A percentile compares a stretch with the other conserved stretches of the same genome.
Evolutionary conservation across 208 protist species (phyloP).

Genomic region (Trypanosoma congolense): DNA sequence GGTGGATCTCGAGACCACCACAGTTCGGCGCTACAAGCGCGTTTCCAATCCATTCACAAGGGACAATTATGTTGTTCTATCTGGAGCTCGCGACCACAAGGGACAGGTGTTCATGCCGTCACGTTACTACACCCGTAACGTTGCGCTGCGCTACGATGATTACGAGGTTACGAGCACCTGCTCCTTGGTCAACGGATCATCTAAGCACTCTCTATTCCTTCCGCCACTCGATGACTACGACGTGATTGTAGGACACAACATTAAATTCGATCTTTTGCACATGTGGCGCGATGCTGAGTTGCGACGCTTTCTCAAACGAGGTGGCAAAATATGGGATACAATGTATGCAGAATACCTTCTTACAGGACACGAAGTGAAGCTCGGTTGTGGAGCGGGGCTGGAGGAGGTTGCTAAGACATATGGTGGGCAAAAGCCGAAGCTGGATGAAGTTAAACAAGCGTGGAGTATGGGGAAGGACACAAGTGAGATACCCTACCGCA

Average conservation of each 20-base stretch:
- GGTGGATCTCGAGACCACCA: constrained; percentile 89
- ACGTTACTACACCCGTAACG: constrained; percentile 77
- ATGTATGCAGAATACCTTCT: constrained; percentile 93
- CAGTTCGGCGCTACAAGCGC: constrained; percentile 83
- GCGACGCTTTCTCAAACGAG: constrained; percentile 72
- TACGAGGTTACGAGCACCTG: constrained; percentile 46
- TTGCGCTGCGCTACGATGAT: constrained; percentile 80
- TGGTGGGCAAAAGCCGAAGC: constrained; percentile 82
- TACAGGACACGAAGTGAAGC: constrained; percentile 81
- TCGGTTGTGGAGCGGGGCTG: constrained; percentile 76
- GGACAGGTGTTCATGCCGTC: constrained; percentile 84
- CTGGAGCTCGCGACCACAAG: constrained; percentile 82
- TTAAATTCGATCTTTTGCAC: constrained; percentile 92
- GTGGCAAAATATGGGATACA: constrained; percentile 90
- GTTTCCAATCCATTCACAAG: constrained; percentile 87
- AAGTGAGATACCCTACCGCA: constrained; percentile 81
- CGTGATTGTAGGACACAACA: constrained; percentile 90
- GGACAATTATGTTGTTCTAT: constrained; percentile 88
- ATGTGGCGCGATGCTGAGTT: constrained; percentile 84
- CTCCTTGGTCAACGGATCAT: constrained; percentile 73
- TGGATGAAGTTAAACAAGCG: constrained; percentile 87
- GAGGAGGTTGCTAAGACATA: constrained; percentile 90
- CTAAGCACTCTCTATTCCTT: constrained; percentile 76
- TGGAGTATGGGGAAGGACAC: constrained; percentile 90
- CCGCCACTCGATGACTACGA: constrained; percentile 87